Evolutionary conservation across 805 yeast species (phyloP).

Genomic region (Candida odintsovae): DNA sequence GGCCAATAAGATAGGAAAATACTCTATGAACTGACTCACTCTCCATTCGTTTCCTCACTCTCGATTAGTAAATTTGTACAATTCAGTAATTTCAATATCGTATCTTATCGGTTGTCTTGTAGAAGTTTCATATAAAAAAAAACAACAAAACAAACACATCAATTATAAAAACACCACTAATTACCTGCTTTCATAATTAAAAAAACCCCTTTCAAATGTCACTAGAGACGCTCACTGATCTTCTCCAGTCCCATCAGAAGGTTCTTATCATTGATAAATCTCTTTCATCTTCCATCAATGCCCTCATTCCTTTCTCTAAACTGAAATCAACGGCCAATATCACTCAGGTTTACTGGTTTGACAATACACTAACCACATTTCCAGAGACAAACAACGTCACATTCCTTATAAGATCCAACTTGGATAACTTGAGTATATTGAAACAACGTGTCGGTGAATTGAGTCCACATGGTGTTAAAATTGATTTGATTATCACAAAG

Average conservation of each 20-base stretch:
- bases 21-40: no score
- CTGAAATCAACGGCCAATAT: slow-evolving; percentile 48
- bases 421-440: slow-evolving; percentile 12
- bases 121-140: no score
- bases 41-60: no score
- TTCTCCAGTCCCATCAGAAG: slow-evolving; percentile 28
- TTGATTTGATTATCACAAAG: slow-evolving; percentile 28
- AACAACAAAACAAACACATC: no score
- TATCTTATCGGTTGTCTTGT: no score
- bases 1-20: no score
- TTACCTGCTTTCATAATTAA: no score
- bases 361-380: slow-evolving; percentile 15
- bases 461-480: slow-evolving; percentile 6
- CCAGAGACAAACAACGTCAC: slow-evolving; percentile 15
- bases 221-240: slow-evolving; percentile 1
- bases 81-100: no score
- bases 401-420: slow-evolving; percentile 19
- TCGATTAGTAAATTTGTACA: no score
- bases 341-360: slow-evolving; percentile 42
- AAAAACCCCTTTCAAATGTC: no score
- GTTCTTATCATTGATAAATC: slow-evolving; percentile 32
- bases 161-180: neutral
- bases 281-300: slow-evolving; percentile 45
- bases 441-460: slow-evolving; percentile 16
- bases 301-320: slow-evolving; percentile 47